Conservation (phyloP, 176 grass and related monocot genomes). For the Raddia distichophylla region DNA sequence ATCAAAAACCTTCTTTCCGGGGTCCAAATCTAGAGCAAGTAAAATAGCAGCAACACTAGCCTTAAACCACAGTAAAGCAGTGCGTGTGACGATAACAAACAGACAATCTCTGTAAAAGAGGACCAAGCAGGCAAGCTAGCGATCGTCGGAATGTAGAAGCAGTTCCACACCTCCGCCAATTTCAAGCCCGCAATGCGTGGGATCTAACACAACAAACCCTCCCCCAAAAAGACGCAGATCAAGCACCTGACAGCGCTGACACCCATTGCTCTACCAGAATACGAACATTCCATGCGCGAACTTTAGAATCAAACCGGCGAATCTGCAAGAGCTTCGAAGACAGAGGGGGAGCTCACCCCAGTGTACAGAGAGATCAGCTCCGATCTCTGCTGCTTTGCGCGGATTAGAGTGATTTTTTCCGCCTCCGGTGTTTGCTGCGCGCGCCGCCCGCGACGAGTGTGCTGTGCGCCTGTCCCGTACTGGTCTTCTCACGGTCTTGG, state of each 20-base stretch:
- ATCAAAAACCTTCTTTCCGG: neutral
- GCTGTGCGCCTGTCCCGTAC: neutral
- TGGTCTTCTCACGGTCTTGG: neutral
- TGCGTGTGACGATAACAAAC: neutral
- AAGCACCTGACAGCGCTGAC: constrained; percentile 1
- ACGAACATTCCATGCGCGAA: neutral
- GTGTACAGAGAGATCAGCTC: neutral
- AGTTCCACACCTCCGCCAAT: neutral
- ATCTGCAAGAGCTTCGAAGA: neutral
- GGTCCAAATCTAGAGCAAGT: neutral
- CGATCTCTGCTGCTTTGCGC: neutral
- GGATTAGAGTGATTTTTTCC: constrained; percentile 4
- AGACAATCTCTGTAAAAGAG: neutral
- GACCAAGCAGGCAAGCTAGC: neutral
- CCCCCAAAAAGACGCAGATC: constrained; percentile 17
- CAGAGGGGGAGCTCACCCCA: constrained; percentile 19
- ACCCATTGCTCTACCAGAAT: neutral
- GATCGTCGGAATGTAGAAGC: neutral
- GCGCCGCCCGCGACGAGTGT: neutral
- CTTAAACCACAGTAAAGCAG: neutral
- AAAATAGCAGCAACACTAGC: neutral
- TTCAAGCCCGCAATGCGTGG: neutral
- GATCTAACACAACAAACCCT: neutral
- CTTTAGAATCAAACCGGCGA: neutral
- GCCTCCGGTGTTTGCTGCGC: neutral